Evolutionary conservation across 2,329 filamentous ascomycete genomes (phyloP), one percentile per base, ranked within the genome.

Genomic region (Huntiella savannae): DNA sequence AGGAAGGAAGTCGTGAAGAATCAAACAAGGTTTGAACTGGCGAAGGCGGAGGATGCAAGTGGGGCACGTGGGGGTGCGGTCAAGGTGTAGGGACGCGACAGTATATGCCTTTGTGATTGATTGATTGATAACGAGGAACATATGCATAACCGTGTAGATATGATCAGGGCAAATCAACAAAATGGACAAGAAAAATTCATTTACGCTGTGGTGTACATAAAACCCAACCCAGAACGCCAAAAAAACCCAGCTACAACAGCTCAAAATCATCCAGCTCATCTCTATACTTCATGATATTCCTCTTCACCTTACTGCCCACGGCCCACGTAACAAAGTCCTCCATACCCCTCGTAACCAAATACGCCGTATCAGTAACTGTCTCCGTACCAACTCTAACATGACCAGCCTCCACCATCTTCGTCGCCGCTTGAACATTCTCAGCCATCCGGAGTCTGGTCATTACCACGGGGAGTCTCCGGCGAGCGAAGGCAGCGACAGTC

Each of bases 321-420:
- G 88, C 80, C 88, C 88, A 96, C 0, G 88, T 95, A 13, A 96
- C 82, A 60, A 92, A 94, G 63, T 96, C 88, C 64, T 96, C 88
- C 72, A 93, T 84, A 51, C 77, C 82, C 53, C 87, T 71, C 34
- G 84, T 91, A 5, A 96, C 85, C 45, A 95, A 63, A 56, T 86
- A 95, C 1, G 86, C 87, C 22, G 86, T 78, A 59, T 96, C 88
- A 2, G 83, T 92, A 19, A 95, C 73, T 1, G 87, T 82, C 58
- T 95, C 85, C 0, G 85, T 87, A 10, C 88, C 88, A 1, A 94
- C 85, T 41, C 88, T 71, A 3, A 96, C 86, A 59, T 95, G 87
- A 5, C 88, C 88, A 58, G 94, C 85, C 67, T 96, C 88, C 49
- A 96, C 82, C 62, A 94, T 81, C 55, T 83, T 86, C 5, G 77